A percentile compares a stretch with the other conserved stretches of the same genome.
Evolutionary conservation across 352 stramenopile genomes (phyloP).

Genomic region (Globisporangium echinulatum): DNA sequence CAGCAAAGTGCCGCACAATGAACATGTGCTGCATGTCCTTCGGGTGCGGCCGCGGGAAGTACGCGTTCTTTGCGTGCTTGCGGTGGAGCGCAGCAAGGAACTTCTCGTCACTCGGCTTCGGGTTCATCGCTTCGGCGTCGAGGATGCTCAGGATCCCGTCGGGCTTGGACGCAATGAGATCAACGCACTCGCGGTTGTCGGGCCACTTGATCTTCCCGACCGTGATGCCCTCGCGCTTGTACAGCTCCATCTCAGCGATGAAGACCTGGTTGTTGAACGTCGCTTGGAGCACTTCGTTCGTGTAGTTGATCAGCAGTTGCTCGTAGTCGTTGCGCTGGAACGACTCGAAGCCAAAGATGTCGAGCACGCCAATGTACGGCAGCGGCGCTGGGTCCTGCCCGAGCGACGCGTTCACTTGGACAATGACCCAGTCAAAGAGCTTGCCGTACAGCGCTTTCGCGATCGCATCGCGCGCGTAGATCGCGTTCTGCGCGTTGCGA

Average conservation of each 20-base stretch:
- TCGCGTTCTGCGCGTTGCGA: conserved; percentile 71
- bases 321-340: conserved; percentile 90
- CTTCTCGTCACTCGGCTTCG: conserved; percentile 85
- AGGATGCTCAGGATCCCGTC: conserved; percentile 77
- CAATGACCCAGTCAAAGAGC: conserved; percentile 92
- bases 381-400: conserved; percentile 69
- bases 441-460: conserved; percentile 91
- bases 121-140: conserved; percentile 87
- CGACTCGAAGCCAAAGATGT: conserved; percentile 90
- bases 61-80: conserved; percentile 77
- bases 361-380: conserved; percentile 87
- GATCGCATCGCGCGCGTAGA: conserved; percentile 89
- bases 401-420: conserved; percentile 87
- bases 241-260: conserved; percentile 86
- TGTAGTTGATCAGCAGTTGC: conserved; percentile 89
- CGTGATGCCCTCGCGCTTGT: conserved; percentile 88
- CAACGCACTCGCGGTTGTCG: conserved; percentile 89
- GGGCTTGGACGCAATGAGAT: conserved; percentile 80
- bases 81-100: conserved; percentile 81
- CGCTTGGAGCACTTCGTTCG: conserved; percentile 83
- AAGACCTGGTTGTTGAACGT: conserved; percentile 90
- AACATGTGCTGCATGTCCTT: conserved; percentile 90
- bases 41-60: conserved; percentile 79
- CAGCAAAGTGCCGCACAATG: conserved; percentile 87
- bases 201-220: conserved; percentile 88